phyloP scores from a whole-genome alignment of 2,329 filamentous ascomycete genomes.

The Trichoderma arundinaceum region DNA sequence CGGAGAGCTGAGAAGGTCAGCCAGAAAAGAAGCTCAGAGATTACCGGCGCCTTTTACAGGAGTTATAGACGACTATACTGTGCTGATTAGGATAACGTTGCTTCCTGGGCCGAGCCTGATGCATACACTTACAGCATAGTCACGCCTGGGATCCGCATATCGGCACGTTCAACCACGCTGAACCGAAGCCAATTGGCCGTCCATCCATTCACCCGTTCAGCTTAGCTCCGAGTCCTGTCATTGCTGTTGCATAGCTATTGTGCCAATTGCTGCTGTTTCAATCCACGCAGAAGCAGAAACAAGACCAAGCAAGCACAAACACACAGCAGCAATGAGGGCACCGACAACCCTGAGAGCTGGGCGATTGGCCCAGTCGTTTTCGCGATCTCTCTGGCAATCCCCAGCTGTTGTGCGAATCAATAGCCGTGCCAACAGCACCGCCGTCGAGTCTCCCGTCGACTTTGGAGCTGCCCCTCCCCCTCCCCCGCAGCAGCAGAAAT shows the following conservation, averaged over 20 bases:
- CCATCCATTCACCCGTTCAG: slow-evolving; percentile 1
- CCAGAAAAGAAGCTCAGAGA: neutral
- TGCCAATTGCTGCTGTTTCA: neutral
- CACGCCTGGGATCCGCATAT: slow-evolving; percentile 6
- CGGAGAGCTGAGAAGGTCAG: slow-evolving; percentile 25
- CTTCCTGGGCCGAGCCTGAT: neutral
- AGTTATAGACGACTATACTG: neutral
- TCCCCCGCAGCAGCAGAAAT: slow-evolving; percentile 25
- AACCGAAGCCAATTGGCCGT: slow-evolving; percentile 5
- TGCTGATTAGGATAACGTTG: neutral
- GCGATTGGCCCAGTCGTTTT: slow-evolving; percentile 22
- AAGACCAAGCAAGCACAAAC: neutral
- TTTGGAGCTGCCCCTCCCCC: slow-evolving; percentile 27
- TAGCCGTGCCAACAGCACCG: slow-evolving; percentile 30
- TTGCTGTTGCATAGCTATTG: neutral
- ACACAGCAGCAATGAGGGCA: slow-evolving; percentile 24
- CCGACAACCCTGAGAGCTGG: slow-evolving; percentile 18
- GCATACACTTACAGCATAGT: neutral
- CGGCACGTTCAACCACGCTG: neutral
- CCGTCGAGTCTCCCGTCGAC: slow-evolving; percentile 26
- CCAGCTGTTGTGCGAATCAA: slow-evolving; percentile 19
- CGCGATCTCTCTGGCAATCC: slow-evolving; percentile 1
- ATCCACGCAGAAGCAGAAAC: neutral
- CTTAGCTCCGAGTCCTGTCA: neutral
- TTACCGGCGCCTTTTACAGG: neutral